These are phyloP conservation scores for Phytophthora citricola DNA, from an alignment of 352 stramenopile genomes.

Conservation along the genomic window DNA sequence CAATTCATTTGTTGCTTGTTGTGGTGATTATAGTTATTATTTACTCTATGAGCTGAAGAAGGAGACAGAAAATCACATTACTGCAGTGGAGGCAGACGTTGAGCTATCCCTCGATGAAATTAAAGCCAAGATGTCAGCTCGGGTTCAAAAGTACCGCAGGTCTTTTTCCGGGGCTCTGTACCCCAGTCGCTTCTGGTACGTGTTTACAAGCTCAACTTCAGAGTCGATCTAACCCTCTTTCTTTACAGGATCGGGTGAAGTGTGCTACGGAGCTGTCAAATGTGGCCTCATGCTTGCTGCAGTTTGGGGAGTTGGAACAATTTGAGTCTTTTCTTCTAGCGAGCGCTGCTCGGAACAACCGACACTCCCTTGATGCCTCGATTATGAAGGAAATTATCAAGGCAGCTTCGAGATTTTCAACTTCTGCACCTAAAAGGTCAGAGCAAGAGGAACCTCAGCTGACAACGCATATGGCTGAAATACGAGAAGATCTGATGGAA, in stretches of 20 bases:
- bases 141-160: conserved; percentile 43
- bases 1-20: conserved; percentile 13
- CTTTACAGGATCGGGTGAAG: conserved; percentile 30
- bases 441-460: conserved; percentile 18
- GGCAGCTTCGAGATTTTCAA: conserved; percentile 10
- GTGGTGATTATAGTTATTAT: conserved; percentile 34
- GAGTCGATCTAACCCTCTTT: too few relatives aligned
- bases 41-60: conserved; percentile 52
- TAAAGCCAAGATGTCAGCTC: conserved; percentile 55
- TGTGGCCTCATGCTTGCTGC: conserved; percentile 26
- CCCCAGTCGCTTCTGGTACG: conserved; percentile 51
- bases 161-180: conserved; percentile 46
- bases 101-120: conserved; percentile 38
- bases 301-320: conserved; percentile 42
- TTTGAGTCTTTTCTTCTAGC: conserved; percentile 34
- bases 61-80: conserved; percentile 43
- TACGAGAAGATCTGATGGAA: conserved; percentile 27
- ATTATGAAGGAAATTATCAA: conserved; percentile 20
- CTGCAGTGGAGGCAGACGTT: conserved; percentile 23
- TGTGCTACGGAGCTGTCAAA: conserved; percentile 14
- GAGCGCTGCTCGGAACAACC: conserved; percentile 26
- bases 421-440: neutral
- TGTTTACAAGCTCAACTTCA: neutral
- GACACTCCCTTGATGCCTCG: conserved; percentile 19
- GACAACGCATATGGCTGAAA: conserved; percentile 17